Evolutionary conservation across 2,329 filamentous ascomycete genomes (phyloP), one percentile per base, ranked within the genome.

Genomic region (Alternaria sp.): DNA sequence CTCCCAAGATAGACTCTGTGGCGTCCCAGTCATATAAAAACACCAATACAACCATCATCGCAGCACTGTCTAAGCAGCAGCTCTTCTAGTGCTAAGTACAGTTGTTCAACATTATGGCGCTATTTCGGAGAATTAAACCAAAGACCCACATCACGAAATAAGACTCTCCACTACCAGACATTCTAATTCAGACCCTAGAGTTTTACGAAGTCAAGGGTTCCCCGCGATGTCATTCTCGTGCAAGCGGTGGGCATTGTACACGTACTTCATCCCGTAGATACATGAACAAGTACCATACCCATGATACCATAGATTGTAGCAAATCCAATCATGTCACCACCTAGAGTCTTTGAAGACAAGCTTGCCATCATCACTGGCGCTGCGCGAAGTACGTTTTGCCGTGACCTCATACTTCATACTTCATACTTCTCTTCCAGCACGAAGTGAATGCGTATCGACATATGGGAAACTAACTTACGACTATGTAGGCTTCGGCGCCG

Each of bases 341-440:
- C 49, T 29, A 45, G 55, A 39, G 28, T 40, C 40, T 54, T 57
- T 31, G 55, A 57, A 26, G 55, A 49, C 55, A 57, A 57, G 31
- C 55, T 57, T 42, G 55, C 50, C 42, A 54, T 57, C 29, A 31
- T 57, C 8, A 57, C 55, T 36, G 55, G 55, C 31, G 34, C 55
- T 42, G 54, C 55, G 36, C 51, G 55, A 39, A 57, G 55, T 57
- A 48, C 29, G 55, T 57, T 11, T 13, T n/a, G 17, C n/a, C 11
- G 33, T 4, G 2, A 9, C 11, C 5, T 13, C 21, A 13, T 23
- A 45, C 10, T 21, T 5, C 2, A 17, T 1, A 17, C 17, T 17
- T 17, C 17, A 29, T 24, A 45, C 10, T 21, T 5, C 2, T 41
- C 49, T 11, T 26, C 1, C 17, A n/a, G 11, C 21, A 13, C 8